phyloP scores from a whole-genome alignment of 1,284 basidiomycete species.

The Gomphus bonarii region DNA sequence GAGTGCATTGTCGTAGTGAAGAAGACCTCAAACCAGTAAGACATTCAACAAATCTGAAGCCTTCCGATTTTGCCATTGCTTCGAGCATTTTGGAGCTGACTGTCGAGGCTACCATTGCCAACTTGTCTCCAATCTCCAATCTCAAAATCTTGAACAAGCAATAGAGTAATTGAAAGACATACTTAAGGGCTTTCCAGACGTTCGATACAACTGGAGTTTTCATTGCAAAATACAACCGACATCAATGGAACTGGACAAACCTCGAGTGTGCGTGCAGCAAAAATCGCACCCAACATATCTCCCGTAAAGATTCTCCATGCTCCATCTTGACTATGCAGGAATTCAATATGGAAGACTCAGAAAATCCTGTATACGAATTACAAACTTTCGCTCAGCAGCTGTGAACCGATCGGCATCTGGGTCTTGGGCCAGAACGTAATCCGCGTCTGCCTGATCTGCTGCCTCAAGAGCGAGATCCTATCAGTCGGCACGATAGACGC shows the following conservation, averaged over 20 bases:
- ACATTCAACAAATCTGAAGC: conserved; percentile 75
- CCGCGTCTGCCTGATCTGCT: conserved; percentile 39
- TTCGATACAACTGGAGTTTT: conserved; percentile 34
- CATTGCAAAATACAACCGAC: neutral
- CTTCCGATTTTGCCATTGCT: conserved; percentile 60
- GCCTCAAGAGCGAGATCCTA: conserved; percentile 61
- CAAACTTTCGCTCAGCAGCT: conserved; percentile 63
- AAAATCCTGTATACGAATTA: neutral
- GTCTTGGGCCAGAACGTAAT: conserved; percentile 74
- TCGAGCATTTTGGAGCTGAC: conserved; percentile 84
- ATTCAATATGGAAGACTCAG: neutral
- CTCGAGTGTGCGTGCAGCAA: conserved; percentile 53
- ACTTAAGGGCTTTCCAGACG: conserved; percentile 49
- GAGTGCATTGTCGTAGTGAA: neutral
- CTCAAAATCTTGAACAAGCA: neutral
- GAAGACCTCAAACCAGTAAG: conserved; percentile 49
- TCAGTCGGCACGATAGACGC: neutral
- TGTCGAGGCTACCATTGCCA: conserved; percentile 79
- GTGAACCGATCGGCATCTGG: conserved; percentile 79
- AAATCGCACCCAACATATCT: conserved; percentile 72
- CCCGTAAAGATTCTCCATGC: conserved; percentile 71
- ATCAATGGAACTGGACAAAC: neutral
- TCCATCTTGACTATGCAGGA: conserved; percentile 34
- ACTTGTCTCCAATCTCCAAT: conserved; percentile 32
- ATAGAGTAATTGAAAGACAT: conserved; percentile 4